Percentiles rank a stretch among this genome's conserved stretches.
These are phyloP conservation scores for Shiraia sp. DNA, from an alignment of 2,329 filamentous ascomycete species.

Conservation along the genomic window DNA sequence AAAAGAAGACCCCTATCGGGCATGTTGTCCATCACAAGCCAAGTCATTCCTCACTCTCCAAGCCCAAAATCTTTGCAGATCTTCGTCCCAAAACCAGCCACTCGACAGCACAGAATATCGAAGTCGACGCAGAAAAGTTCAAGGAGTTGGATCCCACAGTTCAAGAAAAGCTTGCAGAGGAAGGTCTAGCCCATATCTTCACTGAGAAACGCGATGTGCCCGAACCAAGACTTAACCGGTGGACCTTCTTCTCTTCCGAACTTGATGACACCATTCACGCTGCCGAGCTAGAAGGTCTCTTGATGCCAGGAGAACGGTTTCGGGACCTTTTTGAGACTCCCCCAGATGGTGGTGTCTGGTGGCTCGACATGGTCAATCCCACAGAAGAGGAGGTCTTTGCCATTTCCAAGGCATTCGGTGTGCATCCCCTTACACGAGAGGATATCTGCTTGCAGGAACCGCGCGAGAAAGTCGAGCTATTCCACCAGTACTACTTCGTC, in stretches of 20 bases:
- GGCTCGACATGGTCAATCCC: conserved; percentile 91
- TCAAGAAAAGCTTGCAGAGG: conserved; percentile 51
- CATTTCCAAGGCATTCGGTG: conserved; percentile 91
- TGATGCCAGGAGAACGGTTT: conserved; percentile 87
- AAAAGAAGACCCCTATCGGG: conserved; percentile 52
- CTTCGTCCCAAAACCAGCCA: conserved; percentile 54
- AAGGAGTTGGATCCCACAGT: conserved; percentile 36
- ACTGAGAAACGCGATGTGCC: conserved; percentile 33
- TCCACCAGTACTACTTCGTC: conserved; percentile 97
- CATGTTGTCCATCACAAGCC: conserved; percentile 46
- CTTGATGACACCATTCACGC: conserved; percentile 93
- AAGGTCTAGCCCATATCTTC: conserved; percentile 41
- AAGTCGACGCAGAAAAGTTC: conserved; percentile 34
- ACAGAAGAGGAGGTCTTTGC: conserved; percentile 85
- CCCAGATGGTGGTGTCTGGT: conserved; percentile 86
- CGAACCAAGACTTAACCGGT: conserved; percentile 70
- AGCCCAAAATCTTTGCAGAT: conserved; percentile 63
- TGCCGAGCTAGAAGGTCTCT: conserved; percentile 81
- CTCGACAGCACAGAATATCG: conserved; percentile 42
- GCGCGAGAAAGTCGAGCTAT: conserved; percentile 97
- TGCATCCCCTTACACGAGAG: conserved; percentile 93
- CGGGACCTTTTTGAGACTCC: conserved; percentile 80
- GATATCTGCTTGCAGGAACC: conserved; percentile 95
- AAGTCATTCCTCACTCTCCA: conserved; percentile 50
- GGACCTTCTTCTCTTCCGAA: conserved; percentile 96